Evolutionary conservation across 106 monocot species (phyloP).

Genomic region (Allium cepa): DNA sequence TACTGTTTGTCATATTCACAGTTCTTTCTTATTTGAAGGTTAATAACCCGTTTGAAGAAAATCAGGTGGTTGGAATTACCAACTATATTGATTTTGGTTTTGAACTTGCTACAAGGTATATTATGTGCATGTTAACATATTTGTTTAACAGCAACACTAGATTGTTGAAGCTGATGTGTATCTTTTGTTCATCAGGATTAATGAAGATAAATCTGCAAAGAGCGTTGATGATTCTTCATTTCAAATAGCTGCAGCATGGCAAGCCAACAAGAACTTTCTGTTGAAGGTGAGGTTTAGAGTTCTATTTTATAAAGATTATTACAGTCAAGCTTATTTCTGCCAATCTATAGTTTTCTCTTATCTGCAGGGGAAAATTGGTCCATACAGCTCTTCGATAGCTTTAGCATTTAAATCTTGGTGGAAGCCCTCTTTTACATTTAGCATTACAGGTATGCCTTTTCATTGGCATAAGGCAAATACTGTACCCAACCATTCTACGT

Average conservation of each 20-base stretch:
- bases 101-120: conserved; percentile 73
- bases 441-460: conserved; percentile 58
- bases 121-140: neutral
- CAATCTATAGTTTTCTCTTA: conserved; percentile 1
- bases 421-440: conserved; percentile 96
- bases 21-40: conserved; percentile 27
- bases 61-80: conserved; percentile 83
- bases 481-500: neutral
- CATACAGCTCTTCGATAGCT: conserved; percentile 54
- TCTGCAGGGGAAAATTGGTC: conserved; percentile 76
- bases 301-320: neutral
- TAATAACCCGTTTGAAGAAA: conserved; percentile 77
- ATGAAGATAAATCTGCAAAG: conserved; percentile 36
- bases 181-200: conserved; percentile 29
- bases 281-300: conserved; percentile 45
- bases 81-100: conserved; percentile 97
- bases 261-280: conserved; percentile 95
- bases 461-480: neutral
- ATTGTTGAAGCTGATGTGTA: neutral
- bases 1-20: neutral
- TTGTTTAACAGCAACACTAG: neutral
- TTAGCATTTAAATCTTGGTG: conserved; percentile 98
- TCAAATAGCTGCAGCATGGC: conserved; percentile 95
- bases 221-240: conserved; percentile 51
- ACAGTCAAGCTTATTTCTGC: neutral